These are phyloP conservation scores for Paramyrothecium sp. DNA, from an alignment of 2,329 filamentous ascomycete species.

Conservation along the genomic window DNA sequence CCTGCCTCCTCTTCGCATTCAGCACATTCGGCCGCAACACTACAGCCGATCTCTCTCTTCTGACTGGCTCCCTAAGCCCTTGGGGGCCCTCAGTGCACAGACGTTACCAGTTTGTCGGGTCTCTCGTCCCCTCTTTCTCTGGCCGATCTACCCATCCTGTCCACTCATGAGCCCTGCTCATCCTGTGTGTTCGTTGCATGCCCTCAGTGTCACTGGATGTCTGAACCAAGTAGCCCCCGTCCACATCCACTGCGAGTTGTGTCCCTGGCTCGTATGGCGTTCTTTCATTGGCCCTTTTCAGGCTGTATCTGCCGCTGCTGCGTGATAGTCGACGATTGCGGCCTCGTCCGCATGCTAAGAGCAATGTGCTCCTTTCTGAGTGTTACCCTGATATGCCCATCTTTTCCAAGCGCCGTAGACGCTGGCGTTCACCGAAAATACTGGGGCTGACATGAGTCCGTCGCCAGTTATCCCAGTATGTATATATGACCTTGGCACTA, in stretches of 20 bases:
- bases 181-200: neutral
- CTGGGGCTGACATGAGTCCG: conserved; percentile 2
- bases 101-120: conserved; percentile 10
- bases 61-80: neutral
- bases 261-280: neutral
- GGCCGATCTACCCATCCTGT: neutral
- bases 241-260: neutral
- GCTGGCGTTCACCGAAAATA: neutral
- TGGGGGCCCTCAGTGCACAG: neutral
- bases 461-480: neutral
- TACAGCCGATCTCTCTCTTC: conserved; percentile 3
- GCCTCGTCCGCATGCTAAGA: neutral
- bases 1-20: neutral
- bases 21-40: neutral
- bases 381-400: neutral
- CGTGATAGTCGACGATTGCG: neutral
- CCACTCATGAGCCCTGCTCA: neutral
- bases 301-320: neutral
- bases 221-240: neutral
- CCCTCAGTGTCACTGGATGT: neutral
- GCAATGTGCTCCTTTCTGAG: neutral
- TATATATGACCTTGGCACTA: neutral
- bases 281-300: neutral
- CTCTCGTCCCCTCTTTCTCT: conserved; percentile 5
- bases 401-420: conserved; percentile 7